Percentiles rank a stretch among this genome's conserved stretches.
These are phyloP conservation scores for Monosporascus sp. DNA, from an alignment of 2,329 filamentous ascomycete genomes.

Conservation along the genomic window DNA sequence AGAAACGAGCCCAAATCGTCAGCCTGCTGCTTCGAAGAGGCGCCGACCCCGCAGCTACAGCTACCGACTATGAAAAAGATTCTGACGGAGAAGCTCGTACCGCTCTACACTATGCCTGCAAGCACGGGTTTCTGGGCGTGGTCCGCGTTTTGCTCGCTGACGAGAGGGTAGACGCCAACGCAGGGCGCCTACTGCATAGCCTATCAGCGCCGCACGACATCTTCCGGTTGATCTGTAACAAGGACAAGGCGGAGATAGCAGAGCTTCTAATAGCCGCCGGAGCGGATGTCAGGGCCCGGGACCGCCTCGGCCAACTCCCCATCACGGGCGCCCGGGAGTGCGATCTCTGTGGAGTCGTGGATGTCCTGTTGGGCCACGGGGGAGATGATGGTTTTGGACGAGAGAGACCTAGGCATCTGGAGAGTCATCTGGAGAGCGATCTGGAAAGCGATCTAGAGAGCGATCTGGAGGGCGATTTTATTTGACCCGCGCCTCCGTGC, in stretches of 20 bases:
- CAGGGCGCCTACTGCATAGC: neutral
- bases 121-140: neutral
- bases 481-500: too few relatives aligned
- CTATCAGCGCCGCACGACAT: neutral
- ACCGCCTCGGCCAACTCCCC: neutral
- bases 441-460: neutral
- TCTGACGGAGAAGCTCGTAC: neutral
- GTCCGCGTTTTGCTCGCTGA: neutral
- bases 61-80: neutral
- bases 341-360: neutral
- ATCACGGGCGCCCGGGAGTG: neutral
- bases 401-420: neutral
- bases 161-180: neutral
- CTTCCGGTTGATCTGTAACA: neutral
- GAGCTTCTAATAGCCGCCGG: neutral
- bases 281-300: neutral
- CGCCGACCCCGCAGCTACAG: neutral
- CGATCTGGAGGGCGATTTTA: too few relatives aligned
- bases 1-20: neutral
- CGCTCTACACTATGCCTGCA: neutral
- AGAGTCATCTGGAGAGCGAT: neutral
- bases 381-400: neutral
- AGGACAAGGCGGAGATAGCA: neutral
- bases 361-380: neutral
- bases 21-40: neutral